These are phyloP conservation scores for Cordyceps fumosorosea DNA, from an alignment of 2,329 filamentous ascomycete genomes.

Conservation along the genomic window DNA sequence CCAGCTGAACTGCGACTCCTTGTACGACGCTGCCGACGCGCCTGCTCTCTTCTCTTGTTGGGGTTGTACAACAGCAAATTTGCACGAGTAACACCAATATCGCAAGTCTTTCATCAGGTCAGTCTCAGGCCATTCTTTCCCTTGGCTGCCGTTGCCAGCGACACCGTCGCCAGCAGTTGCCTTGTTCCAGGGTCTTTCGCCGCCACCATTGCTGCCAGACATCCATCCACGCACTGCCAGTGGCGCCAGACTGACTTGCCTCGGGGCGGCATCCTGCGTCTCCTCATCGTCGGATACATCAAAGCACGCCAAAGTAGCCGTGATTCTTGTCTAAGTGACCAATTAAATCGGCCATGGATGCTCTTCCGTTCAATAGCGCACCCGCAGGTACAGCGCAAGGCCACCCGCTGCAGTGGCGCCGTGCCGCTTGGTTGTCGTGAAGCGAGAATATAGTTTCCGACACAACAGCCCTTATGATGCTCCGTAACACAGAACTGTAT, in stretches of 20 bases:
- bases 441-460: neutral
- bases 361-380: neutral
- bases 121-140: no score
- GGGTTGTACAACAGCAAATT: neutral
- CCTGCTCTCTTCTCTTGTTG: neutral
- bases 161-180: neutral
- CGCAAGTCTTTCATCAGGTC: neutral
- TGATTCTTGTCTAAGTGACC: neutral
- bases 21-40: neutral
- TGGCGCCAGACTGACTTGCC: neutral
- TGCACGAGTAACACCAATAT: neutral
- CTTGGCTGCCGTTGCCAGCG: no score
- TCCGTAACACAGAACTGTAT: neutral
- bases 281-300: neutral
- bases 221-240: neutral
- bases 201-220: neutral
- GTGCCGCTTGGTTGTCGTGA: neutral
- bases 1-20: neutral
- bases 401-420: neutral
- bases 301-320: neutral
- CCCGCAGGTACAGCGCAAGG: neutral
- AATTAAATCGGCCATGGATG: neutral
- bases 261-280: neutral
- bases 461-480: neutral
- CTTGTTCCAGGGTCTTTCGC: neutral